These are phyloP conservation scores for Periconia sp. DNA, from an alignment of 2,329 filamentous ascomycete species.

Conservation along the genomic window DNA sequence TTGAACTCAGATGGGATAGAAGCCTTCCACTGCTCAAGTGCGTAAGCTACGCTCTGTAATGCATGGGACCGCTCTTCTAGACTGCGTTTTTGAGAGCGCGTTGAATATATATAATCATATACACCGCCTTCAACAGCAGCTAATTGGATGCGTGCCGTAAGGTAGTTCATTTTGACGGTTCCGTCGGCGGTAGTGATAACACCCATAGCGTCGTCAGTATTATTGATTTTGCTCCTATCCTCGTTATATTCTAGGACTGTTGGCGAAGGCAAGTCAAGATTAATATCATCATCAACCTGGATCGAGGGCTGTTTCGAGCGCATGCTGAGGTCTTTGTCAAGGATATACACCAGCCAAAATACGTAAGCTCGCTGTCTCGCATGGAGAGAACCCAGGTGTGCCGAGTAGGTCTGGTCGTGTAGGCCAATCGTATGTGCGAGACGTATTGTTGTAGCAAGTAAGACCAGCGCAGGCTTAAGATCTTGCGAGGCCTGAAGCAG, in stretches of 20 bases:
- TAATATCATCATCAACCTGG: slow-evolving; percentile 27
- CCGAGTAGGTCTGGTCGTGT: slow-evolving; percentile 21
- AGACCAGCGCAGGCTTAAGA: slow-evolving; percentile 28
- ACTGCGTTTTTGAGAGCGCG: slow-evolving; percentile 22
- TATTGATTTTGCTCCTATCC: slow-evolving; percentile 8
- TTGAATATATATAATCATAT: slow-evolving; percentile 30
- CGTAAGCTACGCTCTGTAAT: slow-evolving; percentile 14
- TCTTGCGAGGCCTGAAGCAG: slow-evolving; percentile 32
- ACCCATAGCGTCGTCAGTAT: slow-evolving; percentile 10
- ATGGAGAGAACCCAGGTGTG: slow-evolving; percentile 18
- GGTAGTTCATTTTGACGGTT: slow-evolving; percentile 23
- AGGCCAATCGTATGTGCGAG: slow-evolving; percentile 27
- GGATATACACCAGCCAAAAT: slow-evolving; percentile 40
- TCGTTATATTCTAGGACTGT: slow-evolving; percentile 9
- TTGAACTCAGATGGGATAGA: slow-evolving; percentile 25
- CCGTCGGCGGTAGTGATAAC: slow-evolving; percentile 22
- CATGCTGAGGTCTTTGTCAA: slow-evolving; percentile 35
- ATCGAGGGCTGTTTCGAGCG: slow-evolving; percentile 29
- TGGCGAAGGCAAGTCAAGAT: slow-evolving; percentile 28
- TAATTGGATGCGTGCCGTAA: slow-evolving; percentile 24
- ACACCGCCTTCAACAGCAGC: slow-evolving; percentile 27
- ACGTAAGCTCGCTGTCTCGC: slow-evolving; percentile 29
- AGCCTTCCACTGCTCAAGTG: slow-evolving; percentile 27
- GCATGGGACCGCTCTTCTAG: slow-evolving; percentile 19
- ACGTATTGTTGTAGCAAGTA: slow-evolving; percentile 33